Percentiles rank a stretch among this genome's conserved stretches.
These are phyloP conservation scores for Kwoniella bestiolae DNA, from an alignment of 768 basidiomycete genomes.

Conservation along the genomic window DNA sequence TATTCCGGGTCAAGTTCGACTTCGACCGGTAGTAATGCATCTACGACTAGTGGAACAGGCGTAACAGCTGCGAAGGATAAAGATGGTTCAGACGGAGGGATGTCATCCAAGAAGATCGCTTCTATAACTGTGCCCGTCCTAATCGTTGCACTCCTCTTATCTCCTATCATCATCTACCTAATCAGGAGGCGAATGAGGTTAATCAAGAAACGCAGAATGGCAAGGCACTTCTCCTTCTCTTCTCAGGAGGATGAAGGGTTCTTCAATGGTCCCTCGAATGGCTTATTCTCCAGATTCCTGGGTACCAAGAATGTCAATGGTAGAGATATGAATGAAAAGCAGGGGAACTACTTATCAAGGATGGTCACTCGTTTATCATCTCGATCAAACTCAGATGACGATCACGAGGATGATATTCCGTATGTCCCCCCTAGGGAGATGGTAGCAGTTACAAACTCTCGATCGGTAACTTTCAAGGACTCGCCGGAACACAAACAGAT, in stretches of 20 bases:
- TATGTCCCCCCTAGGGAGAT: conserved; percentile 32
- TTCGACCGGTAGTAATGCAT: not conserved
- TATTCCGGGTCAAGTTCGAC: conserved; percentile 24
- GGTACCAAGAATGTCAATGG: conserved; percentile 18
- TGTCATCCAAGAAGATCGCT: conserved; percentile 29
- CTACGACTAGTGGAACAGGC: conserved; percentile 2
- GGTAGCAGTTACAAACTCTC: conserved; percentile 25
- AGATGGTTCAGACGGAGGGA: conserved; percentile 1
- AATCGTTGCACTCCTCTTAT: conserved; percentile 32
- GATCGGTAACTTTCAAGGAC: conserved; percentile 12
- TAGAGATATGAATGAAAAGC: conserved; percentile 48
- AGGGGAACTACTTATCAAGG: conserved; percentile 32
- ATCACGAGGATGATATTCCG: conserved; percentile 9
- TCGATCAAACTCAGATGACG: conserved; percentile 14
- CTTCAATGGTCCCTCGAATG: conserved; percentile 8
- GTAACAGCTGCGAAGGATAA: conserved; percentile 4
- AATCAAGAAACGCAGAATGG: conserved; percentile 49
- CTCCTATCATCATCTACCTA: conserved; percentile 46
- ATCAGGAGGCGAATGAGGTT: conserved; percentile 43
- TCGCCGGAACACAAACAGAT: conserved; percentile 18
- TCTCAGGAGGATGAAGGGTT: conserved; percentile 39
- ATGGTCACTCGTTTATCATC: conserved; percentile 32
- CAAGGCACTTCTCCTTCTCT: conserved; percentile 49
- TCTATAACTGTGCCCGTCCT: conserved; percentile 44
- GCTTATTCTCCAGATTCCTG: conserved; percentile 6